Evolutionary conservation across 495 filamentous ascomycete genomes (phyloP).

Genomic region (Emericellopsis terricola): DNA sequence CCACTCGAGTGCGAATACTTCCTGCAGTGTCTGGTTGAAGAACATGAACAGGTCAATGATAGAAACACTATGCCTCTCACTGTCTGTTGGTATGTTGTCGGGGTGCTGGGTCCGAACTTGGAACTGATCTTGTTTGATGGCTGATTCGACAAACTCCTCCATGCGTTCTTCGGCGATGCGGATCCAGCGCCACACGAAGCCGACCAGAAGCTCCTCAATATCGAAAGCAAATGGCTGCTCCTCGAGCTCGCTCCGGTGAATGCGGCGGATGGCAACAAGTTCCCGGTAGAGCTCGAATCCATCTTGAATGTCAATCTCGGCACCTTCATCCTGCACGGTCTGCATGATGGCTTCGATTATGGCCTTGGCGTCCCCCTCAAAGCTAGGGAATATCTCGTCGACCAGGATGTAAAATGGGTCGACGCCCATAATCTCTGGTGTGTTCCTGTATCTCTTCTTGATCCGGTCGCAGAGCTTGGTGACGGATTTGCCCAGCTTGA

Average conservation of each 20-base stretch:
- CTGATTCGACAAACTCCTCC: conserved; percentile 71
- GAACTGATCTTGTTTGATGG: conserved; percentile 77
- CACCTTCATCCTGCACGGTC: conserved; percentile 41
- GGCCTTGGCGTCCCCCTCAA: conserved; percentile 71
- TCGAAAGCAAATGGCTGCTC: conserved; percentile 54
- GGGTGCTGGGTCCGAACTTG: conserved; percentile 41
- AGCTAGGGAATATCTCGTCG: conserved; percentile 69
- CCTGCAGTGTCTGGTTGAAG: conserved; percentile 79
- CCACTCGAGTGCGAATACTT: conserved; percentile 75
- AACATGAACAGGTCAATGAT: conserved; percentile 87
- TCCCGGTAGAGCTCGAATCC: conserved; percentile 88
- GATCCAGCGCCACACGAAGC: conserved; percentile 95
- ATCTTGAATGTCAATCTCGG: conserved; percentile 72
- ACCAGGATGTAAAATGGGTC: conserved; percentile 69
- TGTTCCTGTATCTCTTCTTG: conserved; percentile 78
- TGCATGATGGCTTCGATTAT: conserved; percentile 66
- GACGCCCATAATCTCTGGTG: conserved; percentile 78
- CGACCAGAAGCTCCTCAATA: conserved; percentile 68
- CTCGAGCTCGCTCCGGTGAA: conserved; percentile 56
- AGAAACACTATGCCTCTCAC: conserved; percentile 80
- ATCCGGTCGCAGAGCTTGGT: conserved; percentile 68
- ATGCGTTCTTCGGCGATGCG: conserved; percentile 60
- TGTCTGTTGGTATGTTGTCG: conserved; percentile 48
- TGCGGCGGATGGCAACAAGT: conserved; percentile 61
- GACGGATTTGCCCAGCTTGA: conserved; percentile 71